These are phyloP conservation scores for Puccinia polysora DNA, from an alignment of 1,284 basidiomycete species.

Conservation along the genomic window DNA sequence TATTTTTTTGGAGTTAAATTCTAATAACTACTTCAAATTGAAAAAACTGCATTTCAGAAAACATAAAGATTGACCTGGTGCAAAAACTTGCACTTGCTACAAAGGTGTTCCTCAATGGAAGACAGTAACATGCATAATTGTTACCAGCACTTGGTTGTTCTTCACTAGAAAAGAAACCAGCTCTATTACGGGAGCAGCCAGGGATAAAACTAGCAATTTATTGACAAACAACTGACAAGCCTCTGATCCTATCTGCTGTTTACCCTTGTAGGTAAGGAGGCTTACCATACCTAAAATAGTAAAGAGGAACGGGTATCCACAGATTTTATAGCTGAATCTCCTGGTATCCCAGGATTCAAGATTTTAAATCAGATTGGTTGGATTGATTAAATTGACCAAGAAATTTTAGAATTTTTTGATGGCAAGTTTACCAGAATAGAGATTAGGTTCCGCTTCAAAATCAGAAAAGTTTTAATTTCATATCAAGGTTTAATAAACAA, in stretches of 20 bases:
- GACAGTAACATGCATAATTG: no score
- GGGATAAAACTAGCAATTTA: constrained; percentile 39
- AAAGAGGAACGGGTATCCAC: constrained; percentile 49
- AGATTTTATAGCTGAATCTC: constrained; percentile 45
- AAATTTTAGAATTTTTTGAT: constrained; percentile 18
- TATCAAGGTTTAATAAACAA: background rate
- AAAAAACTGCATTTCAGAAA: no score
- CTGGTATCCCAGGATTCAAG: constrained; percentile 39
- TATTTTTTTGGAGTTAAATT: no score
- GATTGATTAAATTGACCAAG: constrained; percentile 8
- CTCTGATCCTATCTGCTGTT: constrained; percentile 46
- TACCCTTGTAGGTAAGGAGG: constrained; percentile 48
- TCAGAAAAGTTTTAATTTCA: background rate
- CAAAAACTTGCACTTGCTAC: no score
- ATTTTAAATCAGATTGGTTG: constrained; percentile 7
- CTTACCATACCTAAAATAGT: constrained; percentile 48
- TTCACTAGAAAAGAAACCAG: no score
- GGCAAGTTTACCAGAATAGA: constrained; percentile 3
- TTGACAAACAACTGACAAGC: constrained; percentile 46
- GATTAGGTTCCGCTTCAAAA: constrained; percentile 5
- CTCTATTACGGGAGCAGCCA: constrained; percentile 46
- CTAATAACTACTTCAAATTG: no score
- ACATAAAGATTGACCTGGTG: no score
- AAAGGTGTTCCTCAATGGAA: no score
- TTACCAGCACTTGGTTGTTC: no score